phyloP scores from a whole-genome alignment of 805 yeast genomes.

The Candida xyloterini region DNA sequence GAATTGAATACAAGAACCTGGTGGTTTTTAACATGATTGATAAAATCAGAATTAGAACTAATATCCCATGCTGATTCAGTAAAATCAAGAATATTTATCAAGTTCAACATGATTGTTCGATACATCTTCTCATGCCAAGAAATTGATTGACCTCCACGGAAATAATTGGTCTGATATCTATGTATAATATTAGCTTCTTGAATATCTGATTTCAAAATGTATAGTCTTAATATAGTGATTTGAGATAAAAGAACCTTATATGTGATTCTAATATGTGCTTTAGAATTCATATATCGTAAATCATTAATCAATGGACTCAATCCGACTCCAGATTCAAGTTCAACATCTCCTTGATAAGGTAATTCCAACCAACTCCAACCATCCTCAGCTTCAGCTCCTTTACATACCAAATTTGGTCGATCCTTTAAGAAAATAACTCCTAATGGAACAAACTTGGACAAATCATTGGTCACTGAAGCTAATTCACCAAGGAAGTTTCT shows the following conservation, averaged over 20 bases:
- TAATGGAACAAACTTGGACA: constrained; percentile 39
- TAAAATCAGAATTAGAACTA: constrained; percentile 4
- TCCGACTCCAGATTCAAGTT: constrained; percentile 1
- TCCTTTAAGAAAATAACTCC: constrained; percentile 47
- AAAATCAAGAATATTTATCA: constrained; percentile 45
- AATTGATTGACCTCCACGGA: constrained; percentile 33
- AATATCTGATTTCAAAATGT: constrained; percentile 46
- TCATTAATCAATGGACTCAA: constrained; percentile 31
- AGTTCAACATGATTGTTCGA: constrained; percentile 31
- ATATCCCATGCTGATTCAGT: constrained; percentile 38
- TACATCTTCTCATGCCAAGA: constrained; percentile 36
- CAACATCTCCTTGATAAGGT: constrained; percentile 30
- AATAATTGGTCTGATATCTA: constrained; percentile 34
- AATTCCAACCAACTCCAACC: constrained; percentile 60
- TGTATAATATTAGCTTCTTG: constrained; percentile 32
- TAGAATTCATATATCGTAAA: constrained; percentile 41
- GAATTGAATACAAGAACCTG: constrained; percentile 13
- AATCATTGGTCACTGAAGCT: constrained; percentile 37
- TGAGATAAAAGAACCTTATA: constrained; percentile 31
- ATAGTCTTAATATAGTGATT: constrained; percentile 41
- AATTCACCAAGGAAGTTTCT: constrained; percentile 10
- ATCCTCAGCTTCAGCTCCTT: constrained; percentile 38
- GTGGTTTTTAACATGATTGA: constrained; percentile 4
- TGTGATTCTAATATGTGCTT: constrained; percentile 44
- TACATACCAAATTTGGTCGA: constrained; percentile 40